Evolutionary conservation across 2,329 filamentous ascomycete genomes (phyloP).

Genomic region (Emericellopsis atlantica): DNA sequence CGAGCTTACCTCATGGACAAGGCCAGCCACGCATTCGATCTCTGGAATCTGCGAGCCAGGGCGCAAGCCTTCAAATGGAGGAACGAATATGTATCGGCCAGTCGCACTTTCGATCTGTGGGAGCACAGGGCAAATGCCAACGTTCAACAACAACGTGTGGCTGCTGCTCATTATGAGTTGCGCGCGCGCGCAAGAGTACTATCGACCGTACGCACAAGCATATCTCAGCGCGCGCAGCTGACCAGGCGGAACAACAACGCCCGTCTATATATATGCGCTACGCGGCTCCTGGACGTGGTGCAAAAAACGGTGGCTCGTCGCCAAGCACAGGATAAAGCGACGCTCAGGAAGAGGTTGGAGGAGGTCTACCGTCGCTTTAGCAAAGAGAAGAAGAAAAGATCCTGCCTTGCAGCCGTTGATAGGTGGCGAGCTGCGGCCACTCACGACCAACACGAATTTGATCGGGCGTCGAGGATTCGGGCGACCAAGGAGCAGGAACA

Average conservation of each 20-base stretch:
- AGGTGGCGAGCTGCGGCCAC: conserved; percentile 13
- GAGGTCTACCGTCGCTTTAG: conserved; percentile 13
- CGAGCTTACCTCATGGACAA: conserved; percentile 8
- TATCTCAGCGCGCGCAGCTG: conserved; percentile 4
- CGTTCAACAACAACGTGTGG: conserved; percentile 8
- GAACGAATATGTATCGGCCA: conserved; percentile 16
- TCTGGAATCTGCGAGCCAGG: conserved; percentile 20
- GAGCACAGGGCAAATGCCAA: conserved; percentile 8
- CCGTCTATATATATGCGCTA: conserved; percentile 17
- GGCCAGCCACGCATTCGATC: conserved; percentile 9
- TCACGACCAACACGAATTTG: conserved; percentile 5
- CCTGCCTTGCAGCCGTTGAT: conserved; percentile 17
- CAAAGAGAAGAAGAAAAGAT: conserved; percentile 14
- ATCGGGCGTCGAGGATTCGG: conserved; percentile 6
- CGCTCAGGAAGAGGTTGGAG: conserved; percentile 21
- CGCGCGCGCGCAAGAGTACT: conserved; percentile 6
- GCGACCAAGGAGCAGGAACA: conserved; percentile 5
- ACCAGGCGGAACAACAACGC: conserved; percentile 11
- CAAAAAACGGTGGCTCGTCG: conserved; percentile 11
- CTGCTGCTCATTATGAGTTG: conserved; percentile 1
- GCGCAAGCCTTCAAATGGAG: conserved; percentile 19
- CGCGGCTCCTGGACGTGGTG: conserved; percentile 13
- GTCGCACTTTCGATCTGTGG: conserved; percentile 16
- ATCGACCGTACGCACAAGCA: neutral
- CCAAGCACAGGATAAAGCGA: conserved; percentile 14